Evolutionary conservation across 768 basidiomycete genomes (phyloP).

Genomic region (Tylopilus sp.): DNA sequence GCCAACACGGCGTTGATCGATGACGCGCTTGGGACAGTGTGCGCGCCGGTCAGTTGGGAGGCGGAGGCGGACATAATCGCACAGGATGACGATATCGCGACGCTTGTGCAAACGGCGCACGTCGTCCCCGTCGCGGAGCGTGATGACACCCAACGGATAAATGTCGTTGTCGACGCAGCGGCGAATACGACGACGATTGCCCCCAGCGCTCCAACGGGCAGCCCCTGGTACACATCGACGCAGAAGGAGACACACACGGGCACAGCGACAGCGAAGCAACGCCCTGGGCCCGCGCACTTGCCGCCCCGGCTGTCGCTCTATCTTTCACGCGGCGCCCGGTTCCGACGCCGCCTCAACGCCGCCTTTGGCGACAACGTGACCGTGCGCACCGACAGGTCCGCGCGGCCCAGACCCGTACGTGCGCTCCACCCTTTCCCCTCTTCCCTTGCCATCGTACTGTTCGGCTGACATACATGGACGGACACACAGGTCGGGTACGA

Average conservation of each 20-base stretch:
- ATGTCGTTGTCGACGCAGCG: not conserved
- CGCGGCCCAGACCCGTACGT: slow-evolving; percentile 22
- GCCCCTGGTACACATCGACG: too few relatives aligned
- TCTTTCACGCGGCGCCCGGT: slow-evolving; percentile 17
- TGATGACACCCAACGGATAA: not conserved
- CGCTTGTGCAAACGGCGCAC: not conserved
- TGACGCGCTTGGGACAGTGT: slow-evolving; percentile 21
- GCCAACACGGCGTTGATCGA: slow-evolving; percentile 16
- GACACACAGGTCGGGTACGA: slow-evolving; percentile 14
- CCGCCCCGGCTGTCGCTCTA: slow-evolving; percentile 8
- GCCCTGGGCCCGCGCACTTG: too few relatives aligned
- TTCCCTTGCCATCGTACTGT: not conserved
- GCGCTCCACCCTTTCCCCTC: not conserved
- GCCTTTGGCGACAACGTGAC: slow-evolving; percentile 18
- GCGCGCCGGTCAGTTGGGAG: slow-evolving; percentile 21
- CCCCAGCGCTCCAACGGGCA: not conserved
- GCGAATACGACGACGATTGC: not conserved
- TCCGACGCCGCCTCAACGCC: slow-evolving; percentile 17
- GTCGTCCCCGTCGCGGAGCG: not conserved
- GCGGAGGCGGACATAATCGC: slow-evolving; percentile 8
- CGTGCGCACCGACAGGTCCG: slow-evolving; percentile 23
- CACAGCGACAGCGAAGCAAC: too few relatives aligned
- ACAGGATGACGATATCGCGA: not conserved
- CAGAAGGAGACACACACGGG: not conserved
- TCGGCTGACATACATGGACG: not conserved